Conservation (phyloP, 1,284 basidiomycete species). For the Ganoderma lucidum region DNA sequence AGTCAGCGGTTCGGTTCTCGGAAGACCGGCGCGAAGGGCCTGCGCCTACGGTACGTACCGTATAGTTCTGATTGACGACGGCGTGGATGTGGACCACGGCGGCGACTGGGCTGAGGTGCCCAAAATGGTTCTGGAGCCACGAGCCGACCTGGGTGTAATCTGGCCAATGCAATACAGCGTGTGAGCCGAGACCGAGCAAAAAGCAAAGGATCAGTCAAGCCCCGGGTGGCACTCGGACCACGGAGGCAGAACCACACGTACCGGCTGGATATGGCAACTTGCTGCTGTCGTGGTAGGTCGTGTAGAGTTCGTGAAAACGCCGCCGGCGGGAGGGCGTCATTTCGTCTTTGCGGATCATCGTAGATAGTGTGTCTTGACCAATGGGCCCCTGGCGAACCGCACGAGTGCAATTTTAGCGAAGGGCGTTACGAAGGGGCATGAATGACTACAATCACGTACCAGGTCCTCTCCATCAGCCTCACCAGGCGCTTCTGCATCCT, state of each 20-base stretch:
- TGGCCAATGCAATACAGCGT: constrained; percentile 37
- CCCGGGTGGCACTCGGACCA: constrained; percentile 1
- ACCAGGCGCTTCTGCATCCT: constrained; percentile 10
- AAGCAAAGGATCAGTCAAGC: background rate
- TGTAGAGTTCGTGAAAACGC: constrained; percentile 56
- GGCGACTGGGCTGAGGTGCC: constrained; percentile 59
- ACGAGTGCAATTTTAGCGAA: constrained; percentile 7
- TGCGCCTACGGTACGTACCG: constrained; percentile 46
- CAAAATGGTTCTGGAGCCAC: constrained; percentile 66
- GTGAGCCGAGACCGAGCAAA: constrained; percentile 10
- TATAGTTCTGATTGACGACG: constrained; percentile 65
- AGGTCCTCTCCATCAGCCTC: constrained; percentile 23
- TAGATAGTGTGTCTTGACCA: constrained; percentile 69
- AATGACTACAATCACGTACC: constrained; percentile 20
- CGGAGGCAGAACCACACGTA: constrained; percentile 36
- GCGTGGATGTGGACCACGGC: constrained; percentile 78
- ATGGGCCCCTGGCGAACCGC: constrained; percentile 57
- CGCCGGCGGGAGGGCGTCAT: constrained; percentile 63
- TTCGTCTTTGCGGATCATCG: constrained; percentile 77
- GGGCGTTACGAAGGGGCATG: background rate
- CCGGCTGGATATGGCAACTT: constrained; percentile 64
- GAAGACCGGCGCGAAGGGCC: constrained; percentile 3
- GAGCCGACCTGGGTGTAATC: constrained; percentile 64
- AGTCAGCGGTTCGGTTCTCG: constrained; percentile 17
- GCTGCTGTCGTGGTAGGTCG: constrained; percentile 49